phyloP scores from a whole-genome alignment of 805 yeast species.

The Monosporozyma aerobia region DNA sequence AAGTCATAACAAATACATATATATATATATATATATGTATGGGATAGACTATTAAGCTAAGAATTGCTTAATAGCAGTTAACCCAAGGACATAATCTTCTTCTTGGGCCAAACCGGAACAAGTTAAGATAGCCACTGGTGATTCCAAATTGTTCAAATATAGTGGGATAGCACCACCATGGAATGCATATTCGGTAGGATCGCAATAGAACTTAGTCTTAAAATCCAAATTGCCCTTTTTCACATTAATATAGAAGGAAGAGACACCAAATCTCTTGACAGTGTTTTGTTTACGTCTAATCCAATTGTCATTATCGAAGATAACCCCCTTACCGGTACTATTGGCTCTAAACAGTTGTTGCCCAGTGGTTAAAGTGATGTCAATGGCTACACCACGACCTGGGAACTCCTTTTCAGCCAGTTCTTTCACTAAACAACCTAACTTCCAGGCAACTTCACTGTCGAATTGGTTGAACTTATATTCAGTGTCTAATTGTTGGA shows the following conservation, averaged over 20 bases:
- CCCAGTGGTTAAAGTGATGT: slow-evolving; percentile 38
- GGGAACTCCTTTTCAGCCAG: slow-evolving; percentile 26
- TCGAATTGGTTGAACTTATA: slow-evolving; percentile 15
- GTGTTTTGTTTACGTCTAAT: slow-evolving; percentile 41
- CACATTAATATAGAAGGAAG: slow-evolving; percentile 41
- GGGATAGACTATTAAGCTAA: neutral
- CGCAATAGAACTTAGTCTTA: slow-evolving; percentile 34
- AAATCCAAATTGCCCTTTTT: slow-evolving; percentile 32
- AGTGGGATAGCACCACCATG: slow-evolving; percentile 54
- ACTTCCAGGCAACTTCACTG: slow-evolving; percentile 36
- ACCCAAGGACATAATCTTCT: slow-evolving; percentile 44
- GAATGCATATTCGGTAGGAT: slow-evolving; percentile 37
- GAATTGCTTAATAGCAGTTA: slow-evolving; percentile 12
- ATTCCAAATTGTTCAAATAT: slow-evolving; percentile 26
- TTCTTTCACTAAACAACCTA: slow-evolving; percentile 37
- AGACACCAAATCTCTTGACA: slow-evolving; percentile 38
- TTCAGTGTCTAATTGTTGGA: slow-evolving; percentile 10
- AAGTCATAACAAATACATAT: slow-evolving; percentile 35
- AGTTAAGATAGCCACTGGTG: slow-evolving; percentile 41
- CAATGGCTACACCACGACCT: slow-evolving; percentile 35
- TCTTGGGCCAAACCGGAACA: slow-evolving; percentile 49
- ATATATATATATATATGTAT: neutral
- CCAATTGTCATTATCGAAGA: slow-evolving; percentile 48
- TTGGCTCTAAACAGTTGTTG: slow-evolving; percentile 37
- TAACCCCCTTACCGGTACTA: slow-evolving; percentile 30